Evolutionary conservation across 1,139 yeast genomes (phyloP), one percentile per base, ranked within the genome.

Genomic region (Yamadazyma diospyri): DNA sequence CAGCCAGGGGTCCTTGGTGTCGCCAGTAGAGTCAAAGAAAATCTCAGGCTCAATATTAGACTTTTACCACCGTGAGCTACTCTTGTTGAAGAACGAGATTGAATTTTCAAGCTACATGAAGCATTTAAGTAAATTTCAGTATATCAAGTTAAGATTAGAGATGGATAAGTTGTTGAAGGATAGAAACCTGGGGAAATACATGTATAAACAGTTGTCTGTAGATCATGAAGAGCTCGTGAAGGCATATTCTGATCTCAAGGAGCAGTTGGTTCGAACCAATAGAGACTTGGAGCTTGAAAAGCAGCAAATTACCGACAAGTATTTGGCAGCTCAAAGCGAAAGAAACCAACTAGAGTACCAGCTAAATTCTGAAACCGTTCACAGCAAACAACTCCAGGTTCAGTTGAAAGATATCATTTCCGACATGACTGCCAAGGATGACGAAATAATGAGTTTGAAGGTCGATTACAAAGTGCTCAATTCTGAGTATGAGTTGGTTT

Each of bases 21-120:
- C 29, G 10, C 2, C 15, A 4, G 20, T 24, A 4, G 39, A 36
- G 6, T 7, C 33, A 22, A 20, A 33, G 17, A 29, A 25, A 9
- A 14, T 12, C 10, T 16, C 27, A 10, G 68, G 66, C 2, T 48
- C 55, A 2, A 53, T 57, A 0, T 33, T 69, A 10, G 66, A 67
- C 27, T 75, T 64, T 43, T 78, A 73, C 44, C 76, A 72, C 36
- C 57, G 88, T 37, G 84, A 81, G 43, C 57, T 81, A 19, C 52
- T 81, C 33, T 59, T 81, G 25, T 51, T 72, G 38, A 69, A 71
- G 36, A 81, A 81, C 48, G 89, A 81, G 49, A 59, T 79, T 29
- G 83, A 79, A 33, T 81, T 81, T 49, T 62, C 76, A 7, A 64
- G 70, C 34, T 80, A 76, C 49, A 54, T 78, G 51, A 75, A 73